Evolutionary conservation across 2,329 filamentous ascomycete genomes (phyloP).

Genomic region (Sporothrix mexicana): DNA sequence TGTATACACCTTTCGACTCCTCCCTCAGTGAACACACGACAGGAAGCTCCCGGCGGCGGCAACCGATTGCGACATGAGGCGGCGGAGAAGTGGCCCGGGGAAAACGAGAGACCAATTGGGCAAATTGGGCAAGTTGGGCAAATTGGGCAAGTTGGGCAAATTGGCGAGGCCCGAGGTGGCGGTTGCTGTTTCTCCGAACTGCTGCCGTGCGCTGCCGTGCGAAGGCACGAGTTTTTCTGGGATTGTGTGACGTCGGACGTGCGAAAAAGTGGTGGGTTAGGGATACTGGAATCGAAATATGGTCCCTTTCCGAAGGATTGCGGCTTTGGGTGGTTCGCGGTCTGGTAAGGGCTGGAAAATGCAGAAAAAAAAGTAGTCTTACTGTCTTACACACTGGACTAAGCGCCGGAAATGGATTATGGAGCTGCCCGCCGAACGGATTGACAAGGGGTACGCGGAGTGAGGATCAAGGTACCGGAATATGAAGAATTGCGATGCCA

Average conservation of each 20-base stretch:
- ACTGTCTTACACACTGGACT: constrained; percentile 8
- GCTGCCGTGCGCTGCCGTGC: constrained; percentile 14
- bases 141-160: no score
- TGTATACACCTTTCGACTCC: no score
- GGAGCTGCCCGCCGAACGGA: neutral
- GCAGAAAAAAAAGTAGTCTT: neutral
- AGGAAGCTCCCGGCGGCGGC: constrained; percentile 17
- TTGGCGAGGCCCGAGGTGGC: neutral
- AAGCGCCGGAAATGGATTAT: constrained; percentile 7
- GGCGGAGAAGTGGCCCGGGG: neutral
- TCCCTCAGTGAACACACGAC: constrained; percentile 21
- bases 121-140: no score
- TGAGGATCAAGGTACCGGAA: neutral
- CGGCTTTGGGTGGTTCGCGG: constrained; percentile 2
- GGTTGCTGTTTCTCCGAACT: neutral
- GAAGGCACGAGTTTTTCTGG: neutral
- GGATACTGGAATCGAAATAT: no score
- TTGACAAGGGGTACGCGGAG: neutral
- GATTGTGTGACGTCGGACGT: constrained; percentile 10
- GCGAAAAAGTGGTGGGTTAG: neutral
- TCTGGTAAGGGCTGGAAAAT: neutral
- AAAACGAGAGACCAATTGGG: neutral
- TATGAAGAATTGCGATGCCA: neutral
- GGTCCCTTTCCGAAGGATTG: neutral
- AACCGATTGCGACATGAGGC: constrained; percentile 23